phyloP scores from a whole-genome alignment of 169 alveolate species.

The Neospora caninum region DNA sequence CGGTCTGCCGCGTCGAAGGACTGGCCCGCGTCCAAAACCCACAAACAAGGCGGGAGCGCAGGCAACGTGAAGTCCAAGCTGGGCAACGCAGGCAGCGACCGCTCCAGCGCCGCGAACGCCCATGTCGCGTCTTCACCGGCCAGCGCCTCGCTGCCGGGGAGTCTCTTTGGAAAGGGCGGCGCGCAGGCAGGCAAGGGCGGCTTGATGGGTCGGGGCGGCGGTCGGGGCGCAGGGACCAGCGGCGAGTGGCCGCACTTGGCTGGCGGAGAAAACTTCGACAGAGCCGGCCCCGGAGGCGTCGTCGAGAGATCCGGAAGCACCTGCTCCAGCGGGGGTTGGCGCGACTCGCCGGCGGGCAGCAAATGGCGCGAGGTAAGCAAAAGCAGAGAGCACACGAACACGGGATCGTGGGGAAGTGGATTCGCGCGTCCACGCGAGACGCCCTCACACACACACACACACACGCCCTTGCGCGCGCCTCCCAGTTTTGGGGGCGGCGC shows the following conservation, averaged over 20 bases:
- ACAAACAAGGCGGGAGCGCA: background rate
- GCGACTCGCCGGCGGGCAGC: background rate
- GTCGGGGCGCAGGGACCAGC: background rate
- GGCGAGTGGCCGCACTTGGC: background rate
- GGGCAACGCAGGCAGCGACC: background rate
- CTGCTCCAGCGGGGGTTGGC: background rate
- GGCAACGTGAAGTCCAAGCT: background rate
- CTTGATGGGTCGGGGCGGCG: background rate
- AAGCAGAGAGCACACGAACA: no score
- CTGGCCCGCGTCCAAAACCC: background rate
- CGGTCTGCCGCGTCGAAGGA: background rate
- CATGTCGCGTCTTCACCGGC: background rate
- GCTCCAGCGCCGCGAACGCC: background rate
- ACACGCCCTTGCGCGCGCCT: no score
- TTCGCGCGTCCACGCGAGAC: no score
- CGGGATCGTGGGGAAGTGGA: no score
- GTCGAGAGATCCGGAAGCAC: background rate
- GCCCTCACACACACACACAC: no score
- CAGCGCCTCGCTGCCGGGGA: background rate
- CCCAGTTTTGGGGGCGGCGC: no score
- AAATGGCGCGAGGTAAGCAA: background rate
- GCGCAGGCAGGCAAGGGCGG: background rate
- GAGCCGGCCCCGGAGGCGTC: background rate
- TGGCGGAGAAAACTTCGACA: background rate
- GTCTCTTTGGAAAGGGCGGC: background rate